Evolutionary conservation across 768 basidiomycete species (phyloP), one percentile per base, ranked within the genome.

Genomic region (Xerocomellus dryophilus): DNA sequence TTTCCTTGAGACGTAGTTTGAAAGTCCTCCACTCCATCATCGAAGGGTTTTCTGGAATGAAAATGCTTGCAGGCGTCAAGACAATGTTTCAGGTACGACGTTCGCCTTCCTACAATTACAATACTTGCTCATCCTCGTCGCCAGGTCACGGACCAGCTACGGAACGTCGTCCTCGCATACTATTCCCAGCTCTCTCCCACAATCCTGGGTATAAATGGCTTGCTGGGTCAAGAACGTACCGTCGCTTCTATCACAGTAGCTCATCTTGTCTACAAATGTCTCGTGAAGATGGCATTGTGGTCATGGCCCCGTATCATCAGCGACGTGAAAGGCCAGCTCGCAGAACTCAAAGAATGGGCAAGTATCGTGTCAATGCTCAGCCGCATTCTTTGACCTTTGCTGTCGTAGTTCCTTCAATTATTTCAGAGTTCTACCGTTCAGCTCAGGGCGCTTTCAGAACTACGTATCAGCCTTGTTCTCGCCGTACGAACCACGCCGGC

Each of bases 201-300:
- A 14, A 60, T 73, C 14, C 59, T 73, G 15, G 54, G 47, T 2
- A 57, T 83, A 25, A 61, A 59, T 12, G 56, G 66, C 25, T 66
- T 73, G 63, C 58, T 81, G 61, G 53, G 57, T 61, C 59, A 67
- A 57, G 65, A 74, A 63, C 64, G 73, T 63, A 72, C 77, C 50
- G 59, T 71, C 35, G 64, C 82, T 53, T 78, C 76, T 47, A 65
- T 90, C 36, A 74, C 72, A 60, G 59, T 90, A 15, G 81, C 81
- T 3, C 85, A 93, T 65, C 69, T 93, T 17, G 71, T 84, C 4
- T 90, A 85, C 75, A 93, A 95, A 67, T 84, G 81, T 60, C 72
- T 94, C 41, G 71, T 78, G 12, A 91, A 85, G 62, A 78, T 90
- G 67, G 79, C 81, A 10, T 59, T 80, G 29, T 94, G 90, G 89